Evolutionary conservation across 768 basidiomycete genomes (phyloP).

Genomic region (Obba rivulosa): DNA sequence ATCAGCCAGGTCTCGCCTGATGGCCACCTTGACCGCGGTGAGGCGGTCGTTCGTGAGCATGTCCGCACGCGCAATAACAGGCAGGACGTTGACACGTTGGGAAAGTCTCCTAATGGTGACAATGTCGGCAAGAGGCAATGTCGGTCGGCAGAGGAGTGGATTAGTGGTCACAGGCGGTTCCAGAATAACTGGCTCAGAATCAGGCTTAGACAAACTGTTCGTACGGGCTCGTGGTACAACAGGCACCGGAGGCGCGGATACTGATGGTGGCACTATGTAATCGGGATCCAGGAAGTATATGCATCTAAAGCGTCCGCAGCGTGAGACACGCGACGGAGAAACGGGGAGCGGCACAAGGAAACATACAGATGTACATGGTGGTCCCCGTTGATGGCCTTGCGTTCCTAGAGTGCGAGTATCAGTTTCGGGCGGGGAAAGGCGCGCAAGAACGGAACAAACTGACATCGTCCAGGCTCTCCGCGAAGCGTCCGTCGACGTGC

Average conservation of each 20-base stretch:
- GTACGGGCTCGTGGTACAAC: conserved; percentile 63
- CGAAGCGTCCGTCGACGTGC: conserved; percentile 68
- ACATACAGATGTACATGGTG: conserved; percentile 79
- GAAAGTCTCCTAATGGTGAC: conserved; percentile 75
- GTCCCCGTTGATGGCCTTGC: conserved; percentile 64
- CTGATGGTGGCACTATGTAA: conserved; percentile 66
- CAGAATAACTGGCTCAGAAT: conserved; percentile 71
- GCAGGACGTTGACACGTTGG: conserved; percentile 80
- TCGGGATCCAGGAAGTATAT: conserved; percentile 88
- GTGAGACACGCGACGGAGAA: conserved; percentile 12
- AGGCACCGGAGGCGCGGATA: conserved; percentile 61
- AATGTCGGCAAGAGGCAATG: conserved; percentile 68
- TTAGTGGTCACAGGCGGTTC: conserved; percentile 75
- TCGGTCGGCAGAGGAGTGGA: conserved; percentile 60
- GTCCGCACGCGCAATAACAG: conserved; percentile 80
- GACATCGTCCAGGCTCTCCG: conserved; percentile 74
- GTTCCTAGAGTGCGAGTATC: conserved; percentile 44
- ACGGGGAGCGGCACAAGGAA: conserved; percentile 3
- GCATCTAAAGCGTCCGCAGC: conserved; percentile 41
- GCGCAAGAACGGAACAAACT: conserved; percentile 26
- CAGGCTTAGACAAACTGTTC: conserved; percentile 67
- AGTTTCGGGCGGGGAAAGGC: conserved; percentile 9
- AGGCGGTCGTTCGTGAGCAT: conserved; percentile 78
- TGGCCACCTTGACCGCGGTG: conserved; percentile 70
- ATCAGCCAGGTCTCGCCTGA: conserved; percentile 75